Evolutionary conservation across 306 rosid genomes (phyloP), one percentile per base, ranked within the genome.

Genomic region (Chamaecrista fasciculata): DNA sequence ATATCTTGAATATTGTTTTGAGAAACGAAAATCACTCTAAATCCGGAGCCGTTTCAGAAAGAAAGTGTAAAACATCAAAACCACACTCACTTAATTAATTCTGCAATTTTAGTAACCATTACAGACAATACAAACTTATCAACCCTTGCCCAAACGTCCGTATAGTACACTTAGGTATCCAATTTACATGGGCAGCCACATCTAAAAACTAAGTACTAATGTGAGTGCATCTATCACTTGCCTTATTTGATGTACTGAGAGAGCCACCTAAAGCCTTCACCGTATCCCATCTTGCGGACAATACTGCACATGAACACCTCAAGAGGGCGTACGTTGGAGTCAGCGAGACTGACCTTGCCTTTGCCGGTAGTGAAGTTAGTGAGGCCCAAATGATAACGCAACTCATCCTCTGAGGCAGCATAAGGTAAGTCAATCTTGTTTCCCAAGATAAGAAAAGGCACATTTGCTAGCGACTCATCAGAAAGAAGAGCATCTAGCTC

Each of bases 241-340:
- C 50, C 66, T 79, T 79, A 81, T 70, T 86, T 77, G 68, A 86
- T 86, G 84, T 84, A 84, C 73, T 86, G 89, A 66, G 87, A 86
- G 23, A 84, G 49, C 92, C 89, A 86, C 80, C 72, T 79, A 58
- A 86, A 86, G 78, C 89, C 91, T 18, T 84, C 91, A 0, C 91
- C 91, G 28, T 81, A 86, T n/a, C 89, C 89, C 91, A 86, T 86
- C 78, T 84, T 84, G 72, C 89, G 83, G 62, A 81, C 89, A 62
- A 86, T 84, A 43, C 89, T 84, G 84, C 92, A 86, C 92, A 86
- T 86, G 80, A 86, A 86, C 28, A 86, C 89, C 67, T 86, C 86
- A 4, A 86, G 70, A 26, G 89, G 92, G 7, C 89, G 85, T 16
- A 86, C 81, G 44, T 86, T 79, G 49, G 89, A 58, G 70, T 81